Conservation (phyloP, 2,329 filamentous ascomycete genomes). For the Botrytis hyacinthi region DNA sequence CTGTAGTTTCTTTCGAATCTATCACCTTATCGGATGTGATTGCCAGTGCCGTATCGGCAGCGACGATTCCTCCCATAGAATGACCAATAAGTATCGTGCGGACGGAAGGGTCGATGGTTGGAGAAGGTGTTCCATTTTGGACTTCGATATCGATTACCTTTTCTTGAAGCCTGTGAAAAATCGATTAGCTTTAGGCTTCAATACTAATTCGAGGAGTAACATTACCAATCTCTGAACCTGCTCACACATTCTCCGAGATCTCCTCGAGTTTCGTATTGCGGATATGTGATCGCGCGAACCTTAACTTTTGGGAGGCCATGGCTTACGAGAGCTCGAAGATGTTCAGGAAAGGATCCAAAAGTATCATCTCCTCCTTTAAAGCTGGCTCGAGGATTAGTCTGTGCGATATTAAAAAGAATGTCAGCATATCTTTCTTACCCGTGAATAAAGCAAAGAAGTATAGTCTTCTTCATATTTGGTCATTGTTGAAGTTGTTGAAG, state of each 20-base stretch:
- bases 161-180: slow-evolving; percentile 67
- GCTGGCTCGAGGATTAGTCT: slow-evolving; percentile 15
- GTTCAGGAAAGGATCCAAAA: slow-evolving; percentile 72
- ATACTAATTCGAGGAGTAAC: neutral
- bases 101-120: slow-evolving; percentile 82
- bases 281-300: slow-evolving; percentile 69
- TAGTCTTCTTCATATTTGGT: slow-evolving; percentile 68
- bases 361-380: slow-evolving; percentile 71
- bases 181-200: slow-evolving; percentile 12
- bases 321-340: slow-evolving; percentile 64
- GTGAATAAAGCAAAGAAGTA: slow-evolving; percentile 81
- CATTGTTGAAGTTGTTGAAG: neutral
- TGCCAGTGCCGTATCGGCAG: slow-evolving; percentile 79
- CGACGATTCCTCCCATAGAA: slow-evolving; percentile 92
- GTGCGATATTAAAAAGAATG: neutral
- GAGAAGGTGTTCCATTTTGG: slow-evolving; percentile 71
- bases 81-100: slow-evolving; percentile 81
- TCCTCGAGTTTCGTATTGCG: slow-evolving; percentile 77
- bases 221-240: slow-evolving; percentile 71
- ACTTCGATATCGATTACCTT: slow-evolving; percentile 95
- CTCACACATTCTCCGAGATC: slow-evolving; percentile 69
- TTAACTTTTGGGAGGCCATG: slow-evolving; percentile 66
- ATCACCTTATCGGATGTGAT: slow-evolving; percentile 46
- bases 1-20: slow-evolving; percentile 22
- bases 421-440: slow-evolving; percentile 71